Percentiles rank a stretch among this genome's conserved stretches.
phyloP scores from a whole-genome alignment of 176 grass and related monocot species.

The Bonia amplexicaulis region DNA sequence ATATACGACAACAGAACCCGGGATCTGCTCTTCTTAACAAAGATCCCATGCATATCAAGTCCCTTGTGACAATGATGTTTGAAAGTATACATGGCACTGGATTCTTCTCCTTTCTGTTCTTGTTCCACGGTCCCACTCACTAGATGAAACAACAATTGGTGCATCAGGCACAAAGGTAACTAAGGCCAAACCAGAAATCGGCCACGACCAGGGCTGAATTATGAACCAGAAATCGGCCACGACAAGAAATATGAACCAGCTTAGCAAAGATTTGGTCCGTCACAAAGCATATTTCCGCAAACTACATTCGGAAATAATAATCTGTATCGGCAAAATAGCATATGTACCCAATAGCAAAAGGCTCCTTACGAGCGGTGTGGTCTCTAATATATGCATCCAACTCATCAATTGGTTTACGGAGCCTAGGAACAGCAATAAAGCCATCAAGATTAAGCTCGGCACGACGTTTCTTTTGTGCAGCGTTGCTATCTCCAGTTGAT shows the following conservation, averaged over 20 bases:
- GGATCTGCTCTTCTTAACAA: slow-evolving; percentile 55
- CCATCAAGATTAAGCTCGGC: neutral
- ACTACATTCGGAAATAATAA: neutral
- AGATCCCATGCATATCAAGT: slow-evolving; percentile 63
- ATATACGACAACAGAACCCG: slow-evolving; percentile 49
- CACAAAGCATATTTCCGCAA: neutral
- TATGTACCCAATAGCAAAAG: neutral
- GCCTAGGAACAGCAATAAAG: neutral
- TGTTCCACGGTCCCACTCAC: slow-evolving; percentile 23
- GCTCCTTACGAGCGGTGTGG: neutral
- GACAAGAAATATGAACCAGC: neutral
- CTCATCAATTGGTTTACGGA: neutral
- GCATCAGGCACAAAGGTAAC: slow-evolving; percentile 3
- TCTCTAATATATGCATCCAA: too few species aligned
- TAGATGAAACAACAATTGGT: neutral
- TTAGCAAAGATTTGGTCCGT: neutral
- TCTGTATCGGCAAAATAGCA: neutral
- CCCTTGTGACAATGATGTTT: slow-evolving; percentile 28
- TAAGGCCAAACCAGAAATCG: neutral
- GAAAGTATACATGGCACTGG: slow-evolving; percentile 34
- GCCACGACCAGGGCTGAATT: neutral
- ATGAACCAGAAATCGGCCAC: neutral
- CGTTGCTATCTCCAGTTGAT: neutral
- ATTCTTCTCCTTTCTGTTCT: slow-evolving; percentile 11
- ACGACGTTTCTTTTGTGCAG: neutral